Conservation (phyloP, 768 basidiomycete genomes). For the Macrolepiota dolichaula region DNA sequence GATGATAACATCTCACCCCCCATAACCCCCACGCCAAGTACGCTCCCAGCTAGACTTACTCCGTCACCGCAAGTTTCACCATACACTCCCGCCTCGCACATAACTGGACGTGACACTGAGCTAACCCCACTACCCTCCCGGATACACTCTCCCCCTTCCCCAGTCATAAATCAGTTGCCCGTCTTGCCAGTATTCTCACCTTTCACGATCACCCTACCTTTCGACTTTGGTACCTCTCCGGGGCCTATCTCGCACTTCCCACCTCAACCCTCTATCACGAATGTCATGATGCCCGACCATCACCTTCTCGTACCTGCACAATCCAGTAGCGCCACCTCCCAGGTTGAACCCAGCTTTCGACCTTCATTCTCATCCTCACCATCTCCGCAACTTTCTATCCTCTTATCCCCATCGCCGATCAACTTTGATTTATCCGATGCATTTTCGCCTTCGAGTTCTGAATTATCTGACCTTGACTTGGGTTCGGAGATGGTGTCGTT, state of each 20-base stretch:
- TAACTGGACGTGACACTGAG: neutral
- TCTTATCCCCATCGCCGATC: neutral
- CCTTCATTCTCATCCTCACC: neutral
- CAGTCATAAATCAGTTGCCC: neutral
- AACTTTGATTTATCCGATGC: neutral
- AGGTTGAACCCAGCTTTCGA: neutral
- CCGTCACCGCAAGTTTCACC: neutral
- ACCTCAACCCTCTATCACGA: neutral
- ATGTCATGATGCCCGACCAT: neutral
- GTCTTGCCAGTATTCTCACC: neutral
- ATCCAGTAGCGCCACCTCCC: neutral
- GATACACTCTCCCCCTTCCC: neutral
- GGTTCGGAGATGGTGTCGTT: neutral
- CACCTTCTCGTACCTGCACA: neutral
- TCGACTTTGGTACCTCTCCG: neutral
- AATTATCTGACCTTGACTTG: neutral
- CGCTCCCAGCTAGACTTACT: neutral
- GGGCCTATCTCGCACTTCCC: neutral
- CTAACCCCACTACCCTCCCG: neutral
- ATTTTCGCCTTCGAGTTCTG: neutral
- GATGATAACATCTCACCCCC: neutral
- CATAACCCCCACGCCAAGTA: neutral
- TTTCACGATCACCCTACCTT: neutral
- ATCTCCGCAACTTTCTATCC: neutral
- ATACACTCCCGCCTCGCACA: neutral